Percentiles rank a stretch among this genome's conserved stretches.
Evolutionary conservation across 352 stramenopile species (phyloP).

Genomic region (Phytophthora fragariaefolia): DNA sequence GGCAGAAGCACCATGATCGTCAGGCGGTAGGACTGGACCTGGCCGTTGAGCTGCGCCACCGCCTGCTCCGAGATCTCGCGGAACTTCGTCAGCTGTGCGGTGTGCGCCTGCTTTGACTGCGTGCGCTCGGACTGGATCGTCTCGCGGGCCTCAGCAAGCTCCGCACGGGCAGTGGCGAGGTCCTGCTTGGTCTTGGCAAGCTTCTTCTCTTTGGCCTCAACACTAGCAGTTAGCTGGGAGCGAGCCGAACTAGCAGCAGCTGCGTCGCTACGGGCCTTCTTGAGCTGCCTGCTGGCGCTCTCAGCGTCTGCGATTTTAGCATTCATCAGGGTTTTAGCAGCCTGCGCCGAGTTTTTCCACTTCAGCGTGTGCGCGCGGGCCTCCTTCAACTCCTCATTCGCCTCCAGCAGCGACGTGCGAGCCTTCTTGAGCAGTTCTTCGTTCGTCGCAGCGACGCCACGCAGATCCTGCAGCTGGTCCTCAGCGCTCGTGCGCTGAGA

Average conservation of each 20-base stretch:
- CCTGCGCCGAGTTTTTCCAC: conserved; percentile 76
- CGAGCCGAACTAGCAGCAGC: conserved; percentile 48
- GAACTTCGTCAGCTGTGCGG: conserved; percentile 49
- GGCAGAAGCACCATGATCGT: conserved; percentile 61
- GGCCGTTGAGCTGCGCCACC: conserved; percentile 33
- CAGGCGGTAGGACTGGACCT: conserved; percentile 69
- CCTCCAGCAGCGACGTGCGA: conserved; percentile 64
- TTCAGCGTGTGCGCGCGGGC: conserved; percentile 66
- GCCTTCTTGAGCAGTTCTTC: conserved; percentile 80
- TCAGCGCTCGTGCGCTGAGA: conserved; percentile 38
- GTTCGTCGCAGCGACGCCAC: conserved; percentile 45
- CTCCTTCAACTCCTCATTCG: conserved; percentile 84
- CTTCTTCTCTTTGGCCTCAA: conserved; percentile 79
- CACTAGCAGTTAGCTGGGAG: conserved; percentile 56
- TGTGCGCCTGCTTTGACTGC: conserved; percentile 46
- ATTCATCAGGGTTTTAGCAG: conserved; percentile 62
- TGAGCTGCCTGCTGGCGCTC: conserved; percentile 69
- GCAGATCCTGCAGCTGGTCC: conserved; percentile 53
- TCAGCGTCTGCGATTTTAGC: conserved; percentile 77
- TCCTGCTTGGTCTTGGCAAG: conserved; percentile 66
- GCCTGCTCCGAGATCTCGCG: conserved; percentile 42
- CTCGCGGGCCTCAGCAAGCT: conserved; percentile 38
- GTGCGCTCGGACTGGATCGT: conserved; percentile 31
- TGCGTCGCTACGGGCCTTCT: conserved; percentile 55
- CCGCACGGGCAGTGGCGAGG: conserved; percentile 52